Conservation (phyloP, 2,329 filamentous ascomycete genomes). For the Rasamsonia emersonii region DNA sequence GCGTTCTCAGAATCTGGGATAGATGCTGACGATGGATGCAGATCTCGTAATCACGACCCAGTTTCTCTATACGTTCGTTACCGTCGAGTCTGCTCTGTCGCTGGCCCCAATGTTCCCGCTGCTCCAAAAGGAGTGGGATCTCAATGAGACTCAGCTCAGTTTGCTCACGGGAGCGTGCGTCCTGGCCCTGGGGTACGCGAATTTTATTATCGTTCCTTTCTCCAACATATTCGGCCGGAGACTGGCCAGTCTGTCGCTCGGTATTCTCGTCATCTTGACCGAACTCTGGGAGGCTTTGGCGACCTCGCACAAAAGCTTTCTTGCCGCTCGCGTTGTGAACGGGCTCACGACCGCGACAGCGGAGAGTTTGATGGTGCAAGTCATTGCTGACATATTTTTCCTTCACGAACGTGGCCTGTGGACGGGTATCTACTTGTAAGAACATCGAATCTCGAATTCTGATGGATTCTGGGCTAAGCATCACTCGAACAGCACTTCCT, state of each 20-base stretch:
- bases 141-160: constrained; percentile 32
- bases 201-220: constrained; percentile 37
- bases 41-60: constrained; percentile 9
- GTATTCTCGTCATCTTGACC: constrained; percentile 31
- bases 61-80: constrained; percentile 28
- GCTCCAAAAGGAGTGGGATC: constrained; percentile 31
- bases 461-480: constrained; percentile 13
- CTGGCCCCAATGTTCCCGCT: constrained; percentile 38
- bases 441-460: constrained; percentile 3
- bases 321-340: constrained; percentile 36
- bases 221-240: constrained; percentile 35
- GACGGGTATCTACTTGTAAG: constrained; percentile 32
- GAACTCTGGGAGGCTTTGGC: constrained; percentile 39
- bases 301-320: constrained; percentile 32
- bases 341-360: constrained; percentile 36
- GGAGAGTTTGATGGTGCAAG: constrained; percentile 36
- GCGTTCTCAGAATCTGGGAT: no score
- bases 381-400: constrained; percentile 39
- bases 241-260: constrained; percentile 31
- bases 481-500: constrained; percentile 25
- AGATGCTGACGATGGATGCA: no score
- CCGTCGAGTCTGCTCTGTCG: constrained; percentile 35
- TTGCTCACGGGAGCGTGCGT: constrained; percentile 37
- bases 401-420: constrained; percentile 35
- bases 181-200: constrained; percentile 37